Base-by-base conservation (phyloP, 495 filamentous ascomycete genomes). In the Xylaria flabelliformis region DNA sequence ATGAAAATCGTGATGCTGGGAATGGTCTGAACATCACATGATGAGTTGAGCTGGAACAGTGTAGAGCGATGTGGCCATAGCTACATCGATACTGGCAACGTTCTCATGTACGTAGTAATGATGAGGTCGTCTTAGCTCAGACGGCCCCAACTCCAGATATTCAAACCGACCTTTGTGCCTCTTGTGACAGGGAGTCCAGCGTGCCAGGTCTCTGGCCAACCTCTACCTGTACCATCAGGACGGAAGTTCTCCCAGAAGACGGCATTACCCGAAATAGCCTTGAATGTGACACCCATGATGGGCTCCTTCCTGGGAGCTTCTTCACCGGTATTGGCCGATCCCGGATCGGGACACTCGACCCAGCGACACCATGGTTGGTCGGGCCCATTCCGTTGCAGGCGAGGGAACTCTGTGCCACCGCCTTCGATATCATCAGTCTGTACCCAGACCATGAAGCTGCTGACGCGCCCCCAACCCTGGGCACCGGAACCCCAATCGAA, bases 221-320 rank as follows among this genome's bases (percentile, higher is more conserved):
- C 84, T 67, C 80, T 75, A 3, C 82, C 83, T 0, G 82, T 81
- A 1, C 82, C 80, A 53, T 85, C 83, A 15, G 83, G 74, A 44
- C 79, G 79, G 75, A 86, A 85, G 70, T 86, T 85, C 76, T 85
- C 83, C 84, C 84, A 86, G 59, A 81, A 85, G 21, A 86, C 83
- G 19, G 83, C 83, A 72, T 86, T 86, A 3, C 84, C 83, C 4
- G 83, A 75, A 4, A 81, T 44, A 0, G 77, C 79, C 74, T 77
- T 83, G 71, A 86, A 86, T 2, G 78, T 78, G 9, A 82, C 78
- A 6, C 83, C 84, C 36, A 62, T 51, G 26, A 44, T 48, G 4
- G 51, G 55, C 13, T 64, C 32, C 29, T 72, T 50, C 56, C 65
- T 61, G 17, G 56, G 55, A 5, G 5, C 61, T 3, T 66, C 53